Base-by-base conservation (phyloP, 148 eudicot genomes). In the Suaeda aralocaspica region DNA sequence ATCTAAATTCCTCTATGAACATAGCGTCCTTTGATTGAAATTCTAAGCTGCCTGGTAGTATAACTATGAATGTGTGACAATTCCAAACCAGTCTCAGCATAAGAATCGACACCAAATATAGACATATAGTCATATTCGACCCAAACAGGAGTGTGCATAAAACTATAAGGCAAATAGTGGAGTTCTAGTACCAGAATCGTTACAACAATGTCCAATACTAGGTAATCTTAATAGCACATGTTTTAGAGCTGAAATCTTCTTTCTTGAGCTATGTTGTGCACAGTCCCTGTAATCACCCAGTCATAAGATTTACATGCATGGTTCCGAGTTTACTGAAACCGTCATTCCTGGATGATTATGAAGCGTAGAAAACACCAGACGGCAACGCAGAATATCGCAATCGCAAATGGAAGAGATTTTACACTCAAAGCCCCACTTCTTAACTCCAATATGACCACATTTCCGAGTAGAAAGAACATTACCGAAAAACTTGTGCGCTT, bases 261-360 rank as follows among this genome's bases (percentile, higher is more conserved):
- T 58, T n/a, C 61, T 58, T 29, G 81, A 63, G 68, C 71, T 21
- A 65, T 28, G 53, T 61, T 29, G 30, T 68, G 53, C 56, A 9
- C 26, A 71, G 45, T 46, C 9, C 60, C 70, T 24, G 69, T n/a
- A n/a, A n/a, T n/a, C n/a, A n/a, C 86, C 97, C 97, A 92, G 68
- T 89, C 97, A 48, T 73, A 89, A 0, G 97, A 86, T 50, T 85
- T 89, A 84, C 84, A 72, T 92, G 92, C 91, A 92, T 84, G 0
- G 87, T 86, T 42, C 97, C 97, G 63, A 89, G 88, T 80, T 92
- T 92, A 67, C 92, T 83, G 79, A 92, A 86, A 42, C 97, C 0
- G 96, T 92, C 97, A 92, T 92, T 31, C 84, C 89, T 3, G 97
- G 97, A 76, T 92, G 97, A 71, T 92, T 88, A 63, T 92, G 97